Conservation (phyloP, 345 rosid genomes). For the Hypericum perforatum region DNA sequence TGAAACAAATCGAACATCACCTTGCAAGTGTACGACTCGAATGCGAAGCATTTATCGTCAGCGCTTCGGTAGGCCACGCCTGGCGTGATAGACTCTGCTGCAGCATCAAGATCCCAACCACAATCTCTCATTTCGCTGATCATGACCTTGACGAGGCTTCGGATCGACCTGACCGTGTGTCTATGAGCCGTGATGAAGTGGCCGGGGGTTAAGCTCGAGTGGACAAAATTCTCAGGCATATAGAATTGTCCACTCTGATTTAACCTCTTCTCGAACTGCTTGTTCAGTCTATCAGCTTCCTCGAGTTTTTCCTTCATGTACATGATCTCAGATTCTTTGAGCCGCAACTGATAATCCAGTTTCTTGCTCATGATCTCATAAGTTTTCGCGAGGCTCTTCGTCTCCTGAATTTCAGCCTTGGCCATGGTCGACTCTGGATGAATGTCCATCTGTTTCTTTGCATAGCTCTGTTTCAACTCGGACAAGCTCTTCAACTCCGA, state of each 20-base stretch:
- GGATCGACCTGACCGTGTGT: constrained; percentile 49
- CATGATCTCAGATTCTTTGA: constrained; percentile 66
- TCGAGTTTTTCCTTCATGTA: constrained; percentile 54
- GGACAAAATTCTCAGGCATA: constrained; percentile 40
- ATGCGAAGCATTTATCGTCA: constrained; percentile 68
- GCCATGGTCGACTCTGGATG: constrained; percentile 36
- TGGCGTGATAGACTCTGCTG: constrained; percentile 47
- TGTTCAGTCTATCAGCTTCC: constrained; percentile 38
- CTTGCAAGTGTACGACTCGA: constrained; percentile 64
- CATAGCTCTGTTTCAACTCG: constrained; percentile 63
- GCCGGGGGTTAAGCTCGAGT: constrained; percentile 36
- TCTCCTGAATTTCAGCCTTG: constrained; percentile 71
- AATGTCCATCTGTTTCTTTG: constrained; percentile 58
- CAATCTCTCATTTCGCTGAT: constrained; percentile 56
- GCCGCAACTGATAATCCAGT: constrained; percentile 31
- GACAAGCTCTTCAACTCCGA: constrained; percentile 59
- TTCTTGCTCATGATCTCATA: constrained; percentile 40
- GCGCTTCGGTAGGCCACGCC: constrained; percentile 41
- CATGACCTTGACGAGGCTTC: constrained; percentile 57
- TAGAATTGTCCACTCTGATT: constrained; percentile 55
- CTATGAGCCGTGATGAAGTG: constrained; percentile 47
- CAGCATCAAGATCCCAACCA: constrained; percentile 61
- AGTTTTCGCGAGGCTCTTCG: constrained; percentile 46
- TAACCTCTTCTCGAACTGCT: constrained; percentile 44
- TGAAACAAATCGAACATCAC: constrained; percentile 71